phyloP scores from a whole-genome alignment of 1,284 basidiomycete genomes.

The Tremellales sp. region DNA sequence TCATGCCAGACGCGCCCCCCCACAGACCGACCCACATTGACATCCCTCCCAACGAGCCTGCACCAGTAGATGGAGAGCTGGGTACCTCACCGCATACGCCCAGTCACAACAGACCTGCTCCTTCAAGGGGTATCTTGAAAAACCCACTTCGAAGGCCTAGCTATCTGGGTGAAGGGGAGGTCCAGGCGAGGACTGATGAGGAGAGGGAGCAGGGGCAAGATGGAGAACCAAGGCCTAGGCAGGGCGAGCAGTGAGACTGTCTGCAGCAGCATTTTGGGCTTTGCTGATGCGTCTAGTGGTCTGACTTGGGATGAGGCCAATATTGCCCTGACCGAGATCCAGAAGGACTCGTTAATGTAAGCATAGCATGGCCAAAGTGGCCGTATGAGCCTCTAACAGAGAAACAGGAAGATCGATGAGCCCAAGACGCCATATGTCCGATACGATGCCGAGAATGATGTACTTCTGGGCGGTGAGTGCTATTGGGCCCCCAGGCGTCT shows the following conservation, averaged over 20 bases:
- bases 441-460: constrained; percentile 79
- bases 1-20: constrained; percentile 9
- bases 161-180: constrained; percentile 3
- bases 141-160: constrained; percentile 30
- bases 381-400: no score
- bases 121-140: constrained; percentile 44
- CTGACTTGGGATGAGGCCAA: constrained; percentile 92
- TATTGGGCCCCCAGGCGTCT: constrained; percentile 1
- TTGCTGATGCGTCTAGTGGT: constrained; percentile 38
- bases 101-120: constrained; percentile 29
- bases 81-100: constrained; percentile 14
- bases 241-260: constrained; percentile 18
- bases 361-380: constrained; percentile 16
- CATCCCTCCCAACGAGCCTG: constrained; percentile 22
- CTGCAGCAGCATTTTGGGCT: neutral
- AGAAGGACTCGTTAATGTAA: constrained; percentile 83
- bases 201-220: constrained; percentile 6
- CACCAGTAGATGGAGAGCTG: constrained; percentile 13
- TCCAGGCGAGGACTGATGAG: constrained; percentile 2
- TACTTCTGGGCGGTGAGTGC: constrained; percentile 58
- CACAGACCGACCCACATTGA: constrained; percentile 38
- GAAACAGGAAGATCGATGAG: constrained; percentile 75
- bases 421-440: constrained; percentile 94
- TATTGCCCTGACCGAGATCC: constrained; percentile 79
- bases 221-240: neutral